Percentiles rank a stretch among this genome's conserved stretches.
These are phyloP conservation scores for Oryza meyeriana DNA, from an alignment of 176 grass and related monocot genomes.

Conservation along the genomic window DNA sequence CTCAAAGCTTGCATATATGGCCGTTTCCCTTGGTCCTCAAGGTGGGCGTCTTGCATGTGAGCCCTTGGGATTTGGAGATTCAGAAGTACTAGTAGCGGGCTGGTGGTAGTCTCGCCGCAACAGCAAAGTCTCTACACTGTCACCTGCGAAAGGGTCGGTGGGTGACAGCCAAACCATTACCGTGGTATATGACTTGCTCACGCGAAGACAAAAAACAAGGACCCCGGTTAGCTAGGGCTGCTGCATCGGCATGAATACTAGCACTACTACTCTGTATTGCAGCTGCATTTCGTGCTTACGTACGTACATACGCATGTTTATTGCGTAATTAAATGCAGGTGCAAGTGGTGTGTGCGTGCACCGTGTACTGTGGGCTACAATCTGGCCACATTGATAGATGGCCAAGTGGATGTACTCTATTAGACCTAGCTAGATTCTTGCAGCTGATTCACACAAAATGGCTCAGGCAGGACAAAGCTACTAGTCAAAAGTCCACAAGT, in stretches of 20 bases:
- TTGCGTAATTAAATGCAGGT: neutral
- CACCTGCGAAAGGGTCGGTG: neutral
- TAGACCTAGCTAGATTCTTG: neutral
- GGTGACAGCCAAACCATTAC: neutral
- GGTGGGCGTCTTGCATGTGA: neutral
- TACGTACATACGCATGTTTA: neutral
- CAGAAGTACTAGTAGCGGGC: too few species aligned
- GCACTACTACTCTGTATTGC: neutral
- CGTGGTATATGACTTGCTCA: neutral
- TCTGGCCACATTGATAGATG: neutral
- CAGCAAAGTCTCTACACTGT: neutral
- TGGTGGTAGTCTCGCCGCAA: too few species aligned
- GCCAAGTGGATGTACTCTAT: neutral
- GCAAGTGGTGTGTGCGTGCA: neutral
- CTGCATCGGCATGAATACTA: neutral
- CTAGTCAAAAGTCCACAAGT: slow-evolving; percentile 30
- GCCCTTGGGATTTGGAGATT: neutral
- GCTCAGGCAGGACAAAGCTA: neutral
- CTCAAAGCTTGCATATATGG: neutral
- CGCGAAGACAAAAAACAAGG: neutral
- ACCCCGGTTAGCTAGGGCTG: neutral
- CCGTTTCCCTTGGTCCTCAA: slow-evolving; percentile 11
- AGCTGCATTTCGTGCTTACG: neutral
- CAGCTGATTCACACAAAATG: neutral
- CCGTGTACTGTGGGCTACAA: neutral